Base-by-base conservation (phyloP, 768 basidiomycete genomes). In the Podaxis sp. region DNA sequence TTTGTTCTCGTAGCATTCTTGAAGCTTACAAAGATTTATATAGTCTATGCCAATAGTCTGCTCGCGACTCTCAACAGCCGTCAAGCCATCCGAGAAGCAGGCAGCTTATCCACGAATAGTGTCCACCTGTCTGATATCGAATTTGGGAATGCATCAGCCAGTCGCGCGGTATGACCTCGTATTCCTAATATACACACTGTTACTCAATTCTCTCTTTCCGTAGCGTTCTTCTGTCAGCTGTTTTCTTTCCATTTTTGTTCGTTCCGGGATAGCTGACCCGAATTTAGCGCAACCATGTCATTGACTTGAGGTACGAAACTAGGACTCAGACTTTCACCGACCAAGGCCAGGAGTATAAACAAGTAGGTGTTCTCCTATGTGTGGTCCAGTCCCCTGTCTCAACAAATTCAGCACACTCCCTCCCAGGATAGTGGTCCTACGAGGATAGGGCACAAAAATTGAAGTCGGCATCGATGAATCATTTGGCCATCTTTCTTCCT, bases 21-120 rank as follows among this genome's bases (percentile, higher is more conserved):
- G 0, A 57, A 24, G 12, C 19, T 8, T 22, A n/a, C 22, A 49
- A 24, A 1, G 28, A 12, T 19, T 26, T 42, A 12, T 26, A 0
- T 19, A 82, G 79, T 81, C n/a, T 82, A 80, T 49, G 79, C 80
- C 13, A 81, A 81, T 66, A 80, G 79, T 60, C 68, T 81, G 11
- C 76, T 82, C 5, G 81, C 80, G 15, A 74, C 77, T 1, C 70
- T 82, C 28, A 82, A 82, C 39, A 77, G 74, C 39, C 69, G 79
- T 17, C 68, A 70, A 12, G 63, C 69, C 6, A 63, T 80, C 12
- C 69, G 70, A 5, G 68, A 66, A 26, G 52, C 40, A 48, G 61
- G 67, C 8, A 33, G 33, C 46, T 57, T 57, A 26, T 49, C 59
- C 12, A 9, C 64, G 8, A 68, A 65, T 54, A 64, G 61, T 19